Conservation (phyloP, 345 rosid species). For the Aegle marmelos region DNA sequence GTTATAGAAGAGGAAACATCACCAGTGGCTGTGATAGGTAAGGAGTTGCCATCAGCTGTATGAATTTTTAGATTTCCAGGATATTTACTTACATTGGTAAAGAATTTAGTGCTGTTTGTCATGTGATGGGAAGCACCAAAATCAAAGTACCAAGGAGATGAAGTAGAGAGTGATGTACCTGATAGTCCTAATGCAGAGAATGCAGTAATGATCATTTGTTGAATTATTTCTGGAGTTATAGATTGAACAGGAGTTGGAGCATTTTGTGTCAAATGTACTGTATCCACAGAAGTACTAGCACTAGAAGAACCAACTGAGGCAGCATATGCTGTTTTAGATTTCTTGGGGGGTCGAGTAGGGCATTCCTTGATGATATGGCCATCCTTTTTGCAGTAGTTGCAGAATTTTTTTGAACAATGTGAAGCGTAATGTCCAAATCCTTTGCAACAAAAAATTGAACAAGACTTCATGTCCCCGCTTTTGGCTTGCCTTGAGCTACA, state of each 20-base stretch:
- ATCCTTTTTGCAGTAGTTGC: not conserved
- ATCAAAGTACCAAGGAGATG: constrained; percentile 2
- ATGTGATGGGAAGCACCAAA: not conserved
- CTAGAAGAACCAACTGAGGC: not conserved
- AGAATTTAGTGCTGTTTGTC: not conserved
- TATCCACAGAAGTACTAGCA: not conserved
- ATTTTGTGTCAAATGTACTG: no score
- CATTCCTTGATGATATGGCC: not conserved
- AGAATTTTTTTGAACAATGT: not conserved
- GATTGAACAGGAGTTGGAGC: not conserved
- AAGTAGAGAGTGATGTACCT: not conserved
- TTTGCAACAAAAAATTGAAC: not conserved
- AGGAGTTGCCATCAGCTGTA: not conserved
- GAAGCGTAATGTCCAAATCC: not conserved
- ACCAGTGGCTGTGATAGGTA: not conserved
- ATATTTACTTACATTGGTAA: not conserved
- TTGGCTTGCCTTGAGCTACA: not conserved
- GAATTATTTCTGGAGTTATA: not conserved
- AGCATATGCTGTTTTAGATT: not conserved
- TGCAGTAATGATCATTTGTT: constrained; percentile 9
- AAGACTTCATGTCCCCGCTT: not conserved
- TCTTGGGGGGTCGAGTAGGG: not conserved
- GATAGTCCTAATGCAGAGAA: constrained; percentile 7
- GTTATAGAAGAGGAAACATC: not conserved
- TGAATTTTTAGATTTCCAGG: constrained; percentile 5